Conservation (phyloP, 116 monocot species). For the Phalaenopsis hybrid region DNA sequence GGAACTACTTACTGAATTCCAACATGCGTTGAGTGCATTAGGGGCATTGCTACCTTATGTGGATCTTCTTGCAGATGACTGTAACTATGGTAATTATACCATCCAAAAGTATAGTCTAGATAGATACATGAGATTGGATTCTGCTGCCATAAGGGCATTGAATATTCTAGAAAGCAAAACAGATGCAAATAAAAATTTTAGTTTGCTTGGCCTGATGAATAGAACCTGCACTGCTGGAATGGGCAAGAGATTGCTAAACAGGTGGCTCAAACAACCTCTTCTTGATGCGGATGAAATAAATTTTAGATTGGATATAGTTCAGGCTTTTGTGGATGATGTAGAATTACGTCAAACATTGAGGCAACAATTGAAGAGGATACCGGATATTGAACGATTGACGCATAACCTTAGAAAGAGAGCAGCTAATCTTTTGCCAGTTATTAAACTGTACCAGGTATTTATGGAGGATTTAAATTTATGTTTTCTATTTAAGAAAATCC, state of each 20-base stretch:
- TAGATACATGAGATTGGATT: slow-evolving; percentile 92
- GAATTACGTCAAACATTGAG: slow-evolving; percentile 71
- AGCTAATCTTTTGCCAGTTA: slow-evolving; percentile 69
- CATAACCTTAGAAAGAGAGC: slow-evolving; percentile 57
- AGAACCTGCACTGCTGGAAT: slow-evolving; percentile 97
- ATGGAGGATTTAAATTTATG: slow-evolving; percentile 3
- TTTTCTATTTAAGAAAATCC: slow-evolving; percentile 2
- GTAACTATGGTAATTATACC: slow-evolving; percentile 77
- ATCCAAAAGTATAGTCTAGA: slow-evolving; percentile 78
- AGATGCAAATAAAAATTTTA: slow-evolving; percentile 94
- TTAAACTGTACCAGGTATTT: slow-evolving; percentile 90
- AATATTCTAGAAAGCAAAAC: slow-evolving; percentile 89
- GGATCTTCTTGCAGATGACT: slow-evolving; percentile 78
- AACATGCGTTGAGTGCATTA: slow-evolving; percentile 64
- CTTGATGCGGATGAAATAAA: slow-evolving; percentile 72
- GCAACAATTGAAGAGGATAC: slow-evolving; percentile 74
- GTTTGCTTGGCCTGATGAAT: slow-evolving; percentile 95
- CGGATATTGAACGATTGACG: slow-evolving; percentile 74
- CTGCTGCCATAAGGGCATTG: slow-evolving; percentile 83
- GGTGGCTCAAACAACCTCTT: slow-evolving; percentile 96
- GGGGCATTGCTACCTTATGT: slow-evolving; percentile 79
- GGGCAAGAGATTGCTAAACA: slow-evolving; percentile 84
- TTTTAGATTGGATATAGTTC: slow-evolving; percentile 78
- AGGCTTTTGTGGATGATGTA: slow-evolving; percentile 85
- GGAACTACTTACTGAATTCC: slow-evolving; percentile 81